Conservation (phyloP, 208 protist species). For the Novymonas esmeraldas region DNA sequence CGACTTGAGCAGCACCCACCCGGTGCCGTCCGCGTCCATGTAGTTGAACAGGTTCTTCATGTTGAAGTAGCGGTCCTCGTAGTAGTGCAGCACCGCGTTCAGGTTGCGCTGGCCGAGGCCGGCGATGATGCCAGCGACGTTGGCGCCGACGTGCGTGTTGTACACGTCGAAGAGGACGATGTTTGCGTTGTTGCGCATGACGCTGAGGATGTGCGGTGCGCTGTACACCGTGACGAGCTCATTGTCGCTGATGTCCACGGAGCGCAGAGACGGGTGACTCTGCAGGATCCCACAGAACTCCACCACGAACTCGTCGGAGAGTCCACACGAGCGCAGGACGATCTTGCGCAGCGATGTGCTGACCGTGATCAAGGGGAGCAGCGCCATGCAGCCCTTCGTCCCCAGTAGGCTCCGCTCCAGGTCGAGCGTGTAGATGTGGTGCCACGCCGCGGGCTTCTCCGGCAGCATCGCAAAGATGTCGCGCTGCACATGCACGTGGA, state of each 20-base stretch:
- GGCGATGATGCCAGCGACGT: constrained; percentile 72
- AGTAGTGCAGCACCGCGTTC: constrained; percentile 68
- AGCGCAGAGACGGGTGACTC: constrained; percentile 65
- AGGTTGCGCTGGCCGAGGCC: constrained; percentile 58
- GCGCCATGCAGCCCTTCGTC: constrained; percentile 74
- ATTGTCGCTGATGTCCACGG: constrained; percentile 77
- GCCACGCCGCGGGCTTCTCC: constrained; percentile 64
- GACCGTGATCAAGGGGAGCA: constrained; percentile 75
- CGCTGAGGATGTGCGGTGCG: constrained; percentile 61
- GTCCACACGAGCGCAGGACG: constrained; percentile 53
- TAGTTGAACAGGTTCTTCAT: constrained; percentile 87
- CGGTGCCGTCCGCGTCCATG: constrained; percentile 70
- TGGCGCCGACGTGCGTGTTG: constrained; percentile 72
- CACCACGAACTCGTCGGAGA: constrained; percentile 75
- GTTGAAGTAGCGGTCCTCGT: constrained; percentile 79
- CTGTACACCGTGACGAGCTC: constrained; percentile 78
- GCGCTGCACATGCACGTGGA: constrained; percentile 65
- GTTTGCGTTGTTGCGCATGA: constrained; percentile 77
- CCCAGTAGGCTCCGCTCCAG: constrained; percentile 56
- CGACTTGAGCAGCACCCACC: constrained; percentile 77
- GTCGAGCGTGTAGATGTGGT: constrained; percentile 70
- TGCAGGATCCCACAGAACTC: constrained; percentile 62
- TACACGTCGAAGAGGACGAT: constrained; percentile 68
- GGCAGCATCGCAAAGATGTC: constrained; percentile 55
- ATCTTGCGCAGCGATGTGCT: constrained; percentile 75